These are phyloP conservation scores for Beauveria medogensis DNA, from an alignment of 2,329 filamentous ascomycete species.

Conservation along the genomic window DNA sequence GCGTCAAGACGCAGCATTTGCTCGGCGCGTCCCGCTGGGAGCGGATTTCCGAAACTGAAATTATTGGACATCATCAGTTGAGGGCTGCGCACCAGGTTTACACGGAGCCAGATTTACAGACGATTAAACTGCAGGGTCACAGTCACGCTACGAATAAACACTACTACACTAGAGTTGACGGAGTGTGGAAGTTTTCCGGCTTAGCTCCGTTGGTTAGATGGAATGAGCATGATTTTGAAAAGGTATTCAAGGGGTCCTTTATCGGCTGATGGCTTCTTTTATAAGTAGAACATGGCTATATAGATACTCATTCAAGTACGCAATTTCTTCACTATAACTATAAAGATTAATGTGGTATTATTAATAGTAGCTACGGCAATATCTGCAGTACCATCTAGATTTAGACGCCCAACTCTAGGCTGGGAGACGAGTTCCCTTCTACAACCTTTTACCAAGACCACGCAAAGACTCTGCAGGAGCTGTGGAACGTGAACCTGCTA, in stretches of 20 bases:
- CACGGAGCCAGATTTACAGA: slow-evolving; percentile 40
- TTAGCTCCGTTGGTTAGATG: slow-evolving; percentile 48
- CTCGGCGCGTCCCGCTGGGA: slow-evolving; percentile 54
- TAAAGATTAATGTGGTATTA: not conserved
- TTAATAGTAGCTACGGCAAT: not conserved
- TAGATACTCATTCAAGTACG: not conserved
- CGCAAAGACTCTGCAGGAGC: not conserved
- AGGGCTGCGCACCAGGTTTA: slow-evolving; percentile 55
- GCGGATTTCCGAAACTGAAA: slow-evolving; percentile 47
- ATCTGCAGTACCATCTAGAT: not conserved
- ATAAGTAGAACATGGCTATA: not conserved
- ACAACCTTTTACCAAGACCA: not conserved
- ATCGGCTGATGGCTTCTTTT: not conserved
- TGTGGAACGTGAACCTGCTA: too few species aligned
- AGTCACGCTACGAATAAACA: slow-evolving; percentile 50
- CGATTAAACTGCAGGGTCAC: slow-evolving; percentile 44
- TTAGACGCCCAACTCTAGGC: not conserved
- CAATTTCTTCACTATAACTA: not conserved
- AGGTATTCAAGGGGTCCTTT: slow-evolving; percentile 32
- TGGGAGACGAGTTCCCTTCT: not conserved
- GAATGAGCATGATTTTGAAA: slow-evolving; percentile 49
- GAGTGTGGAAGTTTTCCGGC: slow-evolving; percentile 56
- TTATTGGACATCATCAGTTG: slow-evolving; percentile 52
- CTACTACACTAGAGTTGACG: slow-evolving; percentile 48
- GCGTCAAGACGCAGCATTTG: slow-evolving; percentile 57